Evolutionary conservation across 805 yeast genomes (phyloP).

Genomic region (Yarrowia porcina): DNA sequence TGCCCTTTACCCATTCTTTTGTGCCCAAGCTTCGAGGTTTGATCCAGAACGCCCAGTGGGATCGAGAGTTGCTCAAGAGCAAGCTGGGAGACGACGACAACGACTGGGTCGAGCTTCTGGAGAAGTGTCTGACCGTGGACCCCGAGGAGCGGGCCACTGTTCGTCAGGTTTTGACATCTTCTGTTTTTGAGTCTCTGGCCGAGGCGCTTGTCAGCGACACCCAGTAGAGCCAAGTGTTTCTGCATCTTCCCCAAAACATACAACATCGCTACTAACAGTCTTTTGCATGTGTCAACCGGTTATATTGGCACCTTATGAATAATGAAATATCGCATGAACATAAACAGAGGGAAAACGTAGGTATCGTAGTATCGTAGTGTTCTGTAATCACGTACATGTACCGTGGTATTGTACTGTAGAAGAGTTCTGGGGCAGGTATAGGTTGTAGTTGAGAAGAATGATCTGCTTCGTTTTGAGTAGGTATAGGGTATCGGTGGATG

Average conservation of each 20-base stretch:
- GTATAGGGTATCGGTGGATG: no score
- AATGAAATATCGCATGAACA: conserved; percentile 18
- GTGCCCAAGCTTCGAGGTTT: conserved; percentile 73
- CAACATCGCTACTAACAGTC: conserved; percentile 12
- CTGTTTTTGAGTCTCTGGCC: conserved; percentile 20
- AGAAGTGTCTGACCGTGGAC: conserved; percentile 29
- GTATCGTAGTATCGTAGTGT: no score
- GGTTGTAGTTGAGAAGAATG: no score
- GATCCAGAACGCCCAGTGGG: conserved; percentile 66
- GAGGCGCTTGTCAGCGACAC: conserved; percentile 17
- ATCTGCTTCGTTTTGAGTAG: no score
- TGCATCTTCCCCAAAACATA: not conserved
- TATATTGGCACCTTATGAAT: conserved; percentile 19
- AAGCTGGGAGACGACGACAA: conserved; percentile 25
- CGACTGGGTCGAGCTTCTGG: conserved; percentile 27
- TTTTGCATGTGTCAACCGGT: conserved; percentile 8
- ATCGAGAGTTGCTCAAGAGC: conserved; percentile 42
- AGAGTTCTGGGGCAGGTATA: no score
- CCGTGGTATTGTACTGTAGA: no score
- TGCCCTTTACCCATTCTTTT: conserved; percentile 82
- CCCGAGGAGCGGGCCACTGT: conserved; percentile 27
- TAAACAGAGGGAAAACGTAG: no score
- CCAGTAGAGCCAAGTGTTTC: not conserved
- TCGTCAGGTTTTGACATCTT: conserved; percentile 25
- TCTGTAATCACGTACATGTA: no score